These are phyloP conservation scores for Cutaneotrichosporon curvatum DNA, from an alignment of 1,284 basidiomycete genomes.

Conservation along the genomic window DNA sequence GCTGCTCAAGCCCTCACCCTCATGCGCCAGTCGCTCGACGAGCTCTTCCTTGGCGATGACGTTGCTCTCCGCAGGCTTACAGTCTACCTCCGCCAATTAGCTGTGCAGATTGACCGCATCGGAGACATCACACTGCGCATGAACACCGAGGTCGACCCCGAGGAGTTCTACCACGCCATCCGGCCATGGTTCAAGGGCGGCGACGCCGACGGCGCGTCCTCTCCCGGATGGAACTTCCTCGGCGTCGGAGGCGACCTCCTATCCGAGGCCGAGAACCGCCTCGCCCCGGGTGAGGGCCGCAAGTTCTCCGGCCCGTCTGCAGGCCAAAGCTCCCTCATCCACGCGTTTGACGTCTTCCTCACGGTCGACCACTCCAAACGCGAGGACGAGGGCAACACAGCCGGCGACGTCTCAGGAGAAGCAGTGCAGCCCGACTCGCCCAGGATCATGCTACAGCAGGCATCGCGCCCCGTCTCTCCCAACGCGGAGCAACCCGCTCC, in stretches of 20 bases:
- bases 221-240: slow-evolving; percentile 70
- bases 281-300: slow-evolving; percentile 29
- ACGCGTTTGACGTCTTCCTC: slow-evolving; percentile 82
- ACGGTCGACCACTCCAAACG: slow-evolving; percentile 52
- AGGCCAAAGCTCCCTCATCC: slow-evolving; percentile 81
- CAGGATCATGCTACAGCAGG: slow-evolving; percentile 9
- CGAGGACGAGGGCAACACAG: slow-evolving; percentile 16
- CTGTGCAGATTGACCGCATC: slow-evolving; percentile 61
- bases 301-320: slow-evolving; percentile 80
- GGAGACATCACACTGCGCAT: slow-evolving; percentile 59
- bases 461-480: not conserved
- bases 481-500: slow-evolving; percentile 4
- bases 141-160: slow-evolving; percentile 66
- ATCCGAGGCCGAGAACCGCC: slow-evolving; percentile 48
- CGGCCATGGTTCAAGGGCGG: slow-evolving; percentile 89
- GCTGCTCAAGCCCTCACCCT: slow-evolving; percentile 77
- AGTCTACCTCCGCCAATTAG: slow-evolving; percentile 61
- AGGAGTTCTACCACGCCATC: slow-evolving; percentile 73
- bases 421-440: slow-evolving; percentile 4
- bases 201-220: slow-evolving; percentile 58
- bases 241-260: slow-evolving; percentile 56
- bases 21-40: slow-evolving; percentile 85
- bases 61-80: slow-evolving; percentile 68
- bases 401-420: slow-evolving; percentile 2
- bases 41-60: slow-evolving; percentile 78